Base-by-base conservation (phyloP, 2,329 filamentous ascomycete genomes). In the Hypomyces perniciosus region DNA sequence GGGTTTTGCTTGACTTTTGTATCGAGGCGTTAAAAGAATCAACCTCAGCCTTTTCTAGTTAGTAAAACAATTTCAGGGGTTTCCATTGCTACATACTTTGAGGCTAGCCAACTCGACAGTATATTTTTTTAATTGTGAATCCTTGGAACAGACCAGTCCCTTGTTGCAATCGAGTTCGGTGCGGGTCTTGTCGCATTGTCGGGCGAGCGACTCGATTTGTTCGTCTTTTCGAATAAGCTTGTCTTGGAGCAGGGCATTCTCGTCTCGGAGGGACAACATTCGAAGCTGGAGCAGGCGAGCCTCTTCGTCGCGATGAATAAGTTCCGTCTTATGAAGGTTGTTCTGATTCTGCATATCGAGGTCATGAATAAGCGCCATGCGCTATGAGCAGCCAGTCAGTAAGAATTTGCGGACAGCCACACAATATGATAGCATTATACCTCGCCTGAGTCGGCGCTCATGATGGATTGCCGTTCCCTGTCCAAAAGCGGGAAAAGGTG, bases 301-400 rank as follows among this genome's bases (percentile, higher is more conserved):
- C 53, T 85, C 81, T 66, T 97, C 91, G 57, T 90, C 83, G 61
- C 88, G 87, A 57, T 81, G 72, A 50, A 95, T 75, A 8, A 85
- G 72, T 48, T 88, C 79, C 34, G 86, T 79, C 49, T 83, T 75
- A 58, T 85, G 82, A 49, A 80, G 69, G 57, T 78, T 79, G 53
- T 78, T 76, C 57, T 86, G 81, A 65, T 91, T 88, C 59, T 80
- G 80, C 54, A 86, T 70, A 64, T 95, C 88, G 48, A 90, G 77
- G 27, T 75, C 67, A 56, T 78, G 76, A 34, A 79, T 69, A 29
- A 66, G 66, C 52, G 72, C 67, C 51, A 67, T 63, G 52, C 70
- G 72, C 78, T 81, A 45, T 31, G 27, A 34, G 13, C 44, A 40
- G 47, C 27, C 31, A 7, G 45, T 57, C 39, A 56, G 56, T 20